Evolutionary conservation across 192 early-diverging fungal genomes (phyloP), one percentile per base, ranked within the genome.

Genomic region (Cladochytrium replicatum): DNA sequence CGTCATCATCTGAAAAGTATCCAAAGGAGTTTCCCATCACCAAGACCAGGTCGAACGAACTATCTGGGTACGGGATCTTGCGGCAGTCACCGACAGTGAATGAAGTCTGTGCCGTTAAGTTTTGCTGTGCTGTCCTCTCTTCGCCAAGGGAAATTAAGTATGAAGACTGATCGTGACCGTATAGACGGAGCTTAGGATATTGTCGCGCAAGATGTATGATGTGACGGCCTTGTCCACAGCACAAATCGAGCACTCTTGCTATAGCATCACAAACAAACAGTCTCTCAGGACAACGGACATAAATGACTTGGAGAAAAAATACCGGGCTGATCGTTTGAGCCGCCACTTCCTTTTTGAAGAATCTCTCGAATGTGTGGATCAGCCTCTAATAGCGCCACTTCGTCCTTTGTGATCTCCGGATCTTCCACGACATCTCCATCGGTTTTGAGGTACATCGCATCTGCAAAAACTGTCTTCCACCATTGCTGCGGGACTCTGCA

Each of bases 341-440:
- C n/a, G n/a, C n/a, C n/a, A n/a, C n/a, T n/a, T n/a, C n/a, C n/a
- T n/a, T n/a, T n/a, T n/a, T n/a, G n/a, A n/a, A n/a, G n/a, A n/a
- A n/a, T n/a, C n/a, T n/a, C n/a, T n/a, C n/a, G n/a, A n/a, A n/a
- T n/a, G 13, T 60, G 63, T 0, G 32, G 22, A 25, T 60, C 48
- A n/a, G n/a, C 21, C 38, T 74, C 71, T 34, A 83, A 42, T 30
- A 78, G 46, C 2, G 42, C 64, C 2, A 83, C 53, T 44, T 83
- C 80, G 25, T 67, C 66, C 27, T 57, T 41, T 2, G 80, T 83
- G 34, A 81, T 75, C 2, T 68, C 73, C 2, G 76, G 75, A 54
- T 83, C 80, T 50, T 83, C 80, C 19, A 81, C 78, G 6, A 83
- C 78, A 58, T 81, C 78, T 3, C 80, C 80, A 41, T 83, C 80